Evolutionary conservation across 805 yeast genomes (phyloP).

Genomic region (Starmerella floricola): DNA sequence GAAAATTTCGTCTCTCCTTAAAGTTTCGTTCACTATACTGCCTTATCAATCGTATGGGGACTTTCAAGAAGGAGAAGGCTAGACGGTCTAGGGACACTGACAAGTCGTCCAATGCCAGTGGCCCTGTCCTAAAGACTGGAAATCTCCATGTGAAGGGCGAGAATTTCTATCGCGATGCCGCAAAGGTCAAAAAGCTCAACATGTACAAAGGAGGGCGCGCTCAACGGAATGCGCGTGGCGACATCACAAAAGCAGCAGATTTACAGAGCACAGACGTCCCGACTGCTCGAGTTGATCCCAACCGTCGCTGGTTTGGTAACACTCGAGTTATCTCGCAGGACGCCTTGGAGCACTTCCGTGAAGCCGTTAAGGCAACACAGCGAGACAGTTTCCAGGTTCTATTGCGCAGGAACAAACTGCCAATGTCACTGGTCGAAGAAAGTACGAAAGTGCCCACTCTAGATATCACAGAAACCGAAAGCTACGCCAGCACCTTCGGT

Average conservation of each 20-base stretch:
- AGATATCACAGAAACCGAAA: slow-evolving; percentile 77
- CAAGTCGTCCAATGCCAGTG: slow-evolving; percentile 25
- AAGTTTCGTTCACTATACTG: neutral
- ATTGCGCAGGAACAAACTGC: slow-evolving; percentile 77
- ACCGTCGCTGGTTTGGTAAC: slow-evolving; percentile 94
- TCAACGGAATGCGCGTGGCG: slow-evolving; percentile 75
- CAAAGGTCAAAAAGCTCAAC: slow-evolving; percentile 73
- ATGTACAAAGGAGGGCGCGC: slow-evolving; percentile 93
- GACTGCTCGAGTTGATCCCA: slow-evolving; percentile 87
- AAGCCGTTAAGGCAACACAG: slow-evolving; percentile 78
- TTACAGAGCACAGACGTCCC: slow-evolving; percentile 82
- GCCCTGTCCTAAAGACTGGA: slow-evolving; percentile 49
- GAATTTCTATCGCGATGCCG: slow-evolving; percentile 85
- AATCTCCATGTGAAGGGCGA: slow-evolving; percentile 92
- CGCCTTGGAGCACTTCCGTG: slow-evolving; percentile 85
- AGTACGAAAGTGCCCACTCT: slow-evolving; percentile 62
- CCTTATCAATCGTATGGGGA: slow-evolving; percentile 57
- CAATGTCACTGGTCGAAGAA: slow-evolving; percentile 90
- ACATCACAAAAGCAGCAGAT: slow-evolving; percentile 72
- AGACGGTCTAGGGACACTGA: slow-evolving; percentile 77
- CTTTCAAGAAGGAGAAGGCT: slow-evolving; percentile 78
- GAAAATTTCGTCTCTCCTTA: neutral
- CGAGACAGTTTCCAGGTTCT: slow-evolving; percentile 77
- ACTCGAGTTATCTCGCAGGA: slow-evolving; percentile 96
- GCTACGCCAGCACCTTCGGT: slow-evolving; percentile 72